phyloP scores from a whole-genome alignment of 78 protist species.

The Paulinella micropora region DNA sequence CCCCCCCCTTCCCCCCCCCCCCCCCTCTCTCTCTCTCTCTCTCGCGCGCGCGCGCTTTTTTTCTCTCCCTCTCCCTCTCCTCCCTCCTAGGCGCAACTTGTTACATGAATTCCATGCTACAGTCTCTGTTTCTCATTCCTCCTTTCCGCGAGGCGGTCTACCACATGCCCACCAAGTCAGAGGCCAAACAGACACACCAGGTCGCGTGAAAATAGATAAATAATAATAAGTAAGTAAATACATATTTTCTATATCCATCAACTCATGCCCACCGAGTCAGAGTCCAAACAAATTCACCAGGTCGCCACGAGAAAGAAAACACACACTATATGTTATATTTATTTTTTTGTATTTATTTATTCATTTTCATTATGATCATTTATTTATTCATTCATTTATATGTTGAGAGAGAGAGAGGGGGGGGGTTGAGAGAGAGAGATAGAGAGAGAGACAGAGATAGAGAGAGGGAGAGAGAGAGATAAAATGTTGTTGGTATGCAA shows the following conservation, averaged over 20 bases:
- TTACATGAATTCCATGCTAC: slow-evolving; percentile 66
- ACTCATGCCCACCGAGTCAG: neutral
- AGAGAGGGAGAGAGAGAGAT: neutral
- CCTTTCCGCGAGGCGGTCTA: slow-evolving; percentile 47
- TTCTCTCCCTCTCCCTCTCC: neutral
- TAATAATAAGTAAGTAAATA: too few relatives aligned
- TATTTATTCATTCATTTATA: too few relatives aligned
- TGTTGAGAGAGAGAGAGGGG: too few relatives aligned
- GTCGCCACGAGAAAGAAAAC: neutral
- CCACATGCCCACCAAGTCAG: slow-evolving; percentile 35
- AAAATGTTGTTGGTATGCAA: too few relatives aligned
- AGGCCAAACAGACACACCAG: too few relatives aligned
- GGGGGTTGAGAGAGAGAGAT: too few relatives aligned
- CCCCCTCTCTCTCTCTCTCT: too few relatives aligned
- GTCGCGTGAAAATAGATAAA: too few relatives aligned
- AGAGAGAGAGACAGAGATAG: neutral
- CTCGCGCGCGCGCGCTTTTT: too few relatives aligned
- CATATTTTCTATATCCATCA: neutral
- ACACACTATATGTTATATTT: neutral
- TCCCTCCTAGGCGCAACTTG: slow-evolving; percentile 52
- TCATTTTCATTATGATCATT: too few relatives aligned
- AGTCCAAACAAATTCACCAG: neutral
- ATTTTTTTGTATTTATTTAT: too few relatives aligned
- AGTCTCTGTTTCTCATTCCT: slow-evolving; percentile 53
- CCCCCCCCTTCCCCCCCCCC: too few relatives aligned